These are phyloP conservation scores for Hemerocallis citrina DNA, from an alignment of 106 monocot species.

Conservation along the genomic window DNA sequence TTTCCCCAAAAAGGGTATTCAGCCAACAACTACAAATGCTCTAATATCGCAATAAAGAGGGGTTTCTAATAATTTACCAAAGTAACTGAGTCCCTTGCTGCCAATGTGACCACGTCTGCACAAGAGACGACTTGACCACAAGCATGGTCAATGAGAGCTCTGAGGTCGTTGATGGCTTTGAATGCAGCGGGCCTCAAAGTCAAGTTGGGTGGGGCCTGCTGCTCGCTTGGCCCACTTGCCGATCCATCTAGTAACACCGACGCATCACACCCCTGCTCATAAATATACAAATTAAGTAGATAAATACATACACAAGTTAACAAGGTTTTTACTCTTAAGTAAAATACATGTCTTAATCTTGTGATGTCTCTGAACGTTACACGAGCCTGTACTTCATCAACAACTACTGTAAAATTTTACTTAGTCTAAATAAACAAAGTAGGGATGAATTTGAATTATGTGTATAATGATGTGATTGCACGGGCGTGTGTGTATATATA, in stretches of 20 bases:
- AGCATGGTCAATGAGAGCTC: conserved; percentile 19
- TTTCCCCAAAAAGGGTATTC: neutral
- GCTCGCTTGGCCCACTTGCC: conserved; percentile 46
- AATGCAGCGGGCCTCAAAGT: conserved; percentile 44
- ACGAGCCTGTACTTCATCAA: too few relatives aligned
- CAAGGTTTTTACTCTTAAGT: too few relatives aligned
- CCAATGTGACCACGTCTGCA: conserved; percentile 25
- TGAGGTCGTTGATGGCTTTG: conserved; percentile 34
- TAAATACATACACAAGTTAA: too few relatives aligned
- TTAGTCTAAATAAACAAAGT: too few relatives aligned
- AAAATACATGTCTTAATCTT: too few relatives aligned
- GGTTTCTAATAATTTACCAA: conserved; percentile 11
- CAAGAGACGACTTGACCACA: conserved; percentile 33
- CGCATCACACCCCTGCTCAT: conserved; percentile 47
- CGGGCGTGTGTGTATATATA: too few relatives aligned
- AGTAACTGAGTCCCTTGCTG: conserved; percentile 28
- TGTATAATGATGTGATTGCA: too few relatives aligned
- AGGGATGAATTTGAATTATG: too few relatives aligned
- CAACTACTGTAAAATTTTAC: too few relatives aligned
- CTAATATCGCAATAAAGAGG: neutral
- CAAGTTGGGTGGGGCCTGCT: conserved; percentile 41
- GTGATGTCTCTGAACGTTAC: too few relatives aligned
- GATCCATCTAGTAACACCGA: conserved; percentile 58
- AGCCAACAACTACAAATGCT: neutral
- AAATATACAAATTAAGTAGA: neutral